phyloP scores from a whole-genome alignment of 2,329 filamentous ascomycete species.

The Pseudogymnoascus sp. region DNA sequence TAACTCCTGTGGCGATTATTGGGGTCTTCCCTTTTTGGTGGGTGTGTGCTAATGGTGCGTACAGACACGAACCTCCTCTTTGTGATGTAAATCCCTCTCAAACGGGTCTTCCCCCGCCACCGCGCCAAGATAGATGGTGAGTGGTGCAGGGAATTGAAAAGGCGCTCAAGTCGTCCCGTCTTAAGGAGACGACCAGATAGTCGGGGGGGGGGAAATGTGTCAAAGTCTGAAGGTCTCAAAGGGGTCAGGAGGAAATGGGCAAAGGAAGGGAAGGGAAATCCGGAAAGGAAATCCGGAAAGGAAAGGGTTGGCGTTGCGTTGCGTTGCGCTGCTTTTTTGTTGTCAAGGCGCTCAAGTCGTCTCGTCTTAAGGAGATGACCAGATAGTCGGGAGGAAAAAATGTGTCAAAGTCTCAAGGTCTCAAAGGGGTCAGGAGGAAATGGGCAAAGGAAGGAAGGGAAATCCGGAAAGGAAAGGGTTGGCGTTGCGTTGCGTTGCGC shows the following conservation, averaged over 20 bases:
- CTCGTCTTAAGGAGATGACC: neutral
- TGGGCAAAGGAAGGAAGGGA: neutral
- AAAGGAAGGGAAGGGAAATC: neutral
- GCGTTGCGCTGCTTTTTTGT: neutral
- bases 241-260: neutral
- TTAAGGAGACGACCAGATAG: neutral
- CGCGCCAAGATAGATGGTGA: neutral
- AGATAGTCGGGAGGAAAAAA: neutral
- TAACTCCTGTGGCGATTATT: no score
- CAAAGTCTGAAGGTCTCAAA: neutral
- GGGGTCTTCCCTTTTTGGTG: neutral
- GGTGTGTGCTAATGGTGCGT: constrained; percentile 14
- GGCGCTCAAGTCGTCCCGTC: neutral
- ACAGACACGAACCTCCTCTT: constrained; percentile 55
- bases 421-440: neutral
- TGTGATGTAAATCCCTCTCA: constrained; percentile 41
- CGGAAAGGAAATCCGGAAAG: neutral
- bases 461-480: neutral
- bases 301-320: neutral
- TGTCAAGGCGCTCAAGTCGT: neutral
- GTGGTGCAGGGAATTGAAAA: neutral
- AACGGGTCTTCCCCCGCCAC: neutral
- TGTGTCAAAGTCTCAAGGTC: neutral
- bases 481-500: neutral
- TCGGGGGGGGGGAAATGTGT: neutral